A percentile compares a stretch with the other conserved stretches of the same genome.
Evolutionary conservation across 2,329 filamentous ascomycete genomes (phyloP).

Genomic region (Hymenoscyphus linearis): DNA sequence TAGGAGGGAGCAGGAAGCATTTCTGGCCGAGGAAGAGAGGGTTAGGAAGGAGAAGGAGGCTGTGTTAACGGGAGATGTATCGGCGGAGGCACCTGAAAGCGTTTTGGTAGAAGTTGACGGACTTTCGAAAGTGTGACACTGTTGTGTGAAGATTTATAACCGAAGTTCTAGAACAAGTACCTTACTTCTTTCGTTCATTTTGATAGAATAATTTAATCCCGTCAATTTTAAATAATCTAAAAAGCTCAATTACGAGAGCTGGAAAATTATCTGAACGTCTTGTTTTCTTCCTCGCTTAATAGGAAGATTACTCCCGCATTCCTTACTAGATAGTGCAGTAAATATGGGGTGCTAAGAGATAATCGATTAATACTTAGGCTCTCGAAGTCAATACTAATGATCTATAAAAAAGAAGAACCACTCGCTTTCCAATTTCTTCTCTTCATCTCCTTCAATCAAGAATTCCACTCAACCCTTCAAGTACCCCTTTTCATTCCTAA

Average conservation of each 20-base stretch:
- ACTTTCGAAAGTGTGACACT: background rate
- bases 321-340: too few relatives aligned
- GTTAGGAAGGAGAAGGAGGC: conserved; percentile 22
- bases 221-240: too few relatives aligned
- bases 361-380: background rate
- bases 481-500: background rate
- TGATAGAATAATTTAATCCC: too few relatives aligned
- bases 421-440: background rate
- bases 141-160: background rate
- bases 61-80: background rate
- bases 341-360: too few relatives aligned
- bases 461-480: background rate
- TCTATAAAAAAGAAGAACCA: background rate
- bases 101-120: background rate
- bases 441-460: background rate
- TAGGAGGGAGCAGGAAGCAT: conserved; percentile 51
- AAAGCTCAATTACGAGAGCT: too few relatives aligned
- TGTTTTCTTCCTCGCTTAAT: too few relatives aligned
- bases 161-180: too few relatives aligned
- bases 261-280: too few relatives aligned
- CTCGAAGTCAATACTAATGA: background rate
- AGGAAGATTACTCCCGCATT: too few relatives aligned
- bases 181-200: too few relatives aligned
- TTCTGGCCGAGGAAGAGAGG: conserved; percentile 36
- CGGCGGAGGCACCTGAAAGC: conserved; percentile 9